A percentile compares a stretch with the other conserved stretches of the same genome.
phyloP scores from a whole-genome alignment of 176 grass and related monocot species.

The Rhynchospora tenuis region DNA sequence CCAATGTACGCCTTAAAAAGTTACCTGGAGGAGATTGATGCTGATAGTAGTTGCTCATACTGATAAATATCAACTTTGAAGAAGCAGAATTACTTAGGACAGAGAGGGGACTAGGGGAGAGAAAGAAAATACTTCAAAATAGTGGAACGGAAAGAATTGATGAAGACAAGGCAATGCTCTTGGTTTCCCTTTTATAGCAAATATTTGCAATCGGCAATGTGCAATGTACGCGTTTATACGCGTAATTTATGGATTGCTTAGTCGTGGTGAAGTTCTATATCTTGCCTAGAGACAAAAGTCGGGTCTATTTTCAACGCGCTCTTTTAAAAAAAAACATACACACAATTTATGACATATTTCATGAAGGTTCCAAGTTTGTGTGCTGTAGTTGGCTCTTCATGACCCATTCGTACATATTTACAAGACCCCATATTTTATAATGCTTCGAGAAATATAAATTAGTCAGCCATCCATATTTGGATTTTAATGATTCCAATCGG shows the following conservation, averaged over 20 bases:
- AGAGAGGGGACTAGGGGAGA: neutral
- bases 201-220: neutral
- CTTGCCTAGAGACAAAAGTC: neutral
- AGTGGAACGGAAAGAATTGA: neutral
- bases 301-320: slow-evolving; percentile 1
- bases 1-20: neutral
- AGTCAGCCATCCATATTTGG: no score
- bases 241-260: neutral
- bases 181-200: slow-evolving; percentile 5
- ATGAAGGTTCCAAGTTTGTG: neutral
- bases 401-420: no score
- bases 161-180: neutral
- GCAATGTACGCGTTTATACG: neutral
- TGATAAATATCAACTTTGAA: neutral
- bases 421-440: no score
- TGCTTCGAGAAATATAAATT: no score
- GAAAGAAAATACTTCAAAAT: neutral
- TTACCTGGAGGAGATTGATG: slow-evolving; percentile 4
- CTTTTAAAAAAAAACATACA: neutral
- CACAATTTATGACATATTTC: no score
- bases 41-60: slow-evolving; percentile 15
- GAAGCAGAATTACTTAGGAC: neutral
- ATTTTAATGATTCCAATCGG: no score
- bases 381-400: no score
- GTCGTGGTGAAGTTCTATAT: neutral